Base-by-base conservation (phyloP, 2,329 filamentous ascomycete genomes). In the Exophiala aquamarina region DNA sequence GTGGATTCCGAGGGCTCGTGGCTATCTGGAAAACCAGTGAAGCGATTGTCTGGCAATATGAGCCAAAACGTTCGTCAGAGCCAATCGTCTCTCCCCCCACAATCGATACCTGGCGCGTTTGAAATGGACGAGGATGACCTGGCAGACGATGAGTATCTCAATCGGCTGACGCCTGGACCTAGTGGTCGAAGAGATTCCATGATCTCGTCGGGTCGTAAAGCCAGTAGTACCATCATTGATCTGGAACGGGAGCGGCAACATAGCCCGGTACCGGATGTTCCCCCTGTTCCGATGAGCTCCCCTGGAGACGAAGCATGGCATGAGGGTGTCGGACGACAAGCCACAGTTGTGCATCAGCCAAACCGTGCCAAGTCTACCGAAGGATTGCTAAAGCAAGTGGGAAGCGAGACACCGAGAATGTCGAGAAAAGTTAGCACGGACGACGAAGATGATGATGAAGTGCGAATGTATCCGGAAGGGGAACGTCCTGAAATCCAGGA, bases 1-100 rank as follows among this genome's bases (percentile, higher is more conserved):
- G 89, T 97, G 49, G 93, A 96, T 63, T 96, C 91, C 0, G 93
- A 98, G 70, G 93, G 81, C 3, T 96, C 91, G 1, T 98, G 93
- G 93, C 82, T 98, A 35, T 93, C 90, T 3, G 90, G 92, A 13
- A 83, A 84, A 47, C 74, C 77, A 52, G 66, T 75, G 57, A 70
- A 77, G 64, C 69, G 70, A 35, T 66, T 64, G 47, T 77, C 72
- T 44, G 54, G 69, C 62, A 61, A 70, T 62, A 56, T 70, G 68
- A 45, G 62, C 69, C 56, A 58, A 71, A 55, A 69, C 67, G 40
- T 77, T 74, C 56, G 74, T 72, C 60, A 61, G 38, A 76, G 74
- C 55, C 62, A 70, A 17, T 68, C 69, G 13, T 77, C 74, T 8
- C 62, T 67, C 15, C 57, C 61, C 3, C 68, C 68, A 48, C 68